Base-by-base conservation (phyloP, 345 rosid genomes). In the Lepidium aucheri region DNA sequence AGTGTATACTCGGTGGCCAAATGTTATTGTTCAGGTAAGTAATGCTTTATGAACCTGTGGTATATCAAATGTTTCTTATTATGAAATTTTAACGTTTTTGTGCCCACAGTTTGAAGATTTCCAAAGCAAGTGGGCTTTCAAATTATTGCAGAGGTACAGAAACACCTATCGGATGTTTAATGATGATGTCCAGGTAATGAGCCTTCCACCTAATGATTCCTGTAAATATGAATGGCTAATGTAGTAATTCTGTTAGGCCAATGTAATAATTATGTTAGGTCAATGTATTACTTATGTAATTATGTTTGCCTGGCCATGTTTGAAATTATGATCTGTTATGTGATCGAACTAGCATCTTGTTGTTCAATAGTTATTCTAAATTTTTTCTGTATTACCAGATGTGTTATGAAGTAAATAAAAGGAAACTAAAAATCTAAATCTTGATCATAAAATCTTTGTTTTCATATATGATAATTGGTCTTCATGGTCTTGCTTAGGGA, bases 111-210 rank as follows among this genome's bases (percentile, higher is more conserved):
- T 94, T 76, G 99, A 94, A 81, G 99, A 94, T 83, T 94, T 94
- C 77, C 97, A 94, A 79, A 94, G 99, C 90, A 94, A 94, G 81
- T 94, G 99, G 99, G 99, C 99, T 45, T 88, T 94, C 81, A 90
- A 90, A 85, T 77, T 94, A 70, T 78, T 94, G 84, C 97, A 88
- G 85, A 82, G 95, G 20, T 94, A 88, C 58, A 86, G 99, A 81
- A 71, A 72, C 73, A 70, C 76, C 24, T 84, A 88, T 64, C 83
- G 97, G 73, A 94, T 94, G 99, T 94, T 94, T 70, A 94, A 94
- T 13, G 99, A 94, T 82, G 99, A 94, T 82, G 99, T 94, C 77
- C 97, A 94, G 97, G 97, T 90, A 77, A 67, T 68, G 76, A 67
- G 43, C 11, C 67, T 66, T 61, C 39, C 38, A 15, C 65, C 53